Base-by-base conservation (phyloP, 2,329 filamentous ascomycete species). In the Stagonosporopsis tanaceti region DNA sequence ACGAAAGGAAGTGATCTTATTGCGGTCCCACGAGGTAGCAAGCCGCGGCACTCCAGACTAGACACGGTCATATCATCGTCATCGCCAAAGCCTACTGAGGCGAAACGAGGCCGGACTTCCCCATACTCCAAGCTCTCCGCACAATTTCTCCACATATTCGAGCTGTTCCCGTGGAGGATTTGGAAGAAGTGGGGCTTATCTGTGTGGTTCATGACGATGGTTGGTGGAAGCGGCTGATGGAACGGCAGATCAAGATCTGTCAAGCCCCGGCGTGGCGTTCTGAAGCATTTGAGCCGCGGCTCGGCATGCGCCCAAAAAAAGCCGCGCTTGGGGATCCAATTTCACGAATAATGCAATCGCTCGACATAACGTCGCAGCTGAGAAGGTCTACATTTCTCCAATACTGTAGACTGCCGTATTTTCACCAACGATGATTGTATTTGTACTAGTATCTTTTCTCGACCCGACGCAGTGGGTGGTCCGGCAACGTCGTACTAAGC, bases 61-160 rank as follows among this genome's bases (percentile, higher is more conserved):
- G n/a, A 6, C 34, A 14, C 22, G 27, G 24, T 45, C 40, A 24
- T 44, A 12, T 42, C 42, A 47, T 55, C 61, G 53, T 63, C 55
- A 54, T 56, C 39, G 14, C 38, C 14, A 39, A 11, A 46, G 30
- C 28, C 27, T 35, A 30, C 52, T 55, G 52, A 61, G 59, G 55
- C 52, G 51, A 27, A 25, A 7, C 46, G 22, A 9, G 20, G 34
- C 44, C 45, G 34, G 1, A 32, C 15, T 39, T 50, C 54, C 55
- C 58, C 42, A 59, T 28, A 41, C 50, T 45, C 56, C 50, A 53
- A 35, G 46, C 35, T 53, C 56, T 59, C 56, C 56, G 46, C 50
- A 50, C 25, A 5, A 14, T 35, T 27, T 24, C 55, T 44, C 55
- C 48, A 48, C 48, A 53, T 12, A 6, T 11, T 5, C 35, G 15